phyloP scores from a whole-genome alignment of 768 basidiomycete species.

The Lepiota venenata region DNA sequence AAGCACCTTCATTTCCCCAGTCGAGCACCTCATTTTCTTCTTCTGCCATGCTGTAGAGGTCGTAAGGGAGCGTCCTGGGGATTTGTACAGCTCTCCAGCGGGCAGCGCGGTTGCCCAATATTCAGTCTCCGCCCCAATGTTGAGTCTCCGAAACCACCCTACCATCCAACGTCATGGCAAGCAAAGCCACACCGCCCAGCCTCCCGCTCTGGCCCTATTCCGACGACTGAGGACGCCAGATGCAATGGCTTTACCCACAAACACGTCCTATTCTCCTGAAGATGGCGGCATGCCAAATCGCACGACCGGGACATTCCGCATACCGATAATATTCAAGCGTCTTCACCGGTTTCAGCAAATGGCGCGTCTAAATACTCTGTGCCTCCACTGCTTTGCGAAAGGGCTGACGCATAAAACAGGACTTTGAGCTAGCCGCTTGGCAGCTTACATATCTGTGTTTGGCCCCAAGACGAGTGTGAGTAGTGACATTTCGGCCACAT shows the following conservation, averaged over 20 bases:
- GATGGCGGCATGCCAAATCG: conserved; percentile 28
- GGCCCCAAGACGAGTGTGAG: conserved; percentile 87
- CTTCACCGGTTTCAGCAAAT: conserved; percentile 84
- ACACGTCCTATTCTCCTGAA: conserved; percentile 34
- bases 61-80: conserved; percentile 18
- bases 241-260: conserved; percentile 38
- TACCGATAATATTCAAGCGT: conserved; percentile 79
- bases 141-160: conserved; percentile 19
- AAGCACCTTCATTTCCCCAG: conserved; percentile 56
- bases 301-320: conserved; percentile 13
- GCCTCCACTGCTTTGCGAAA: background rate
- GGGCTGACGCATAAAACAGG: conserved; percentile 41
- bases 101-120: conserved; percentile 1
- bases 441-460: conserved; percentile 93
- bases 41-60: conserved; percentile 46
- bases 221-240: conserved; percentile 31
- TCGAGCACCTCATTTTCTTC: conserved; percentile 70
- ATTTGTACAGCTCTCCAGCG: conserved; percentile 3
- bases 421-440: conserved; percentile 97
- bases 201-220: conserved; percentile 34
- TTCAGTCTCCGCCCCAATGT: conserved; percentile 23
- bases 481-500: conserved; percentile 16
- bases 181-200: conserved; percentile 3
- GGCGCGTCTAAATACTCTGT: conserved; percentile 40
- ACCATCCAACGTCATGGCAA: conserved; percentile 4